These are phyloP conservation scores for Trametes cubensis DNA, from an alignment of 768 basidiomycete species.

Conservation along the genomic window DNA sequence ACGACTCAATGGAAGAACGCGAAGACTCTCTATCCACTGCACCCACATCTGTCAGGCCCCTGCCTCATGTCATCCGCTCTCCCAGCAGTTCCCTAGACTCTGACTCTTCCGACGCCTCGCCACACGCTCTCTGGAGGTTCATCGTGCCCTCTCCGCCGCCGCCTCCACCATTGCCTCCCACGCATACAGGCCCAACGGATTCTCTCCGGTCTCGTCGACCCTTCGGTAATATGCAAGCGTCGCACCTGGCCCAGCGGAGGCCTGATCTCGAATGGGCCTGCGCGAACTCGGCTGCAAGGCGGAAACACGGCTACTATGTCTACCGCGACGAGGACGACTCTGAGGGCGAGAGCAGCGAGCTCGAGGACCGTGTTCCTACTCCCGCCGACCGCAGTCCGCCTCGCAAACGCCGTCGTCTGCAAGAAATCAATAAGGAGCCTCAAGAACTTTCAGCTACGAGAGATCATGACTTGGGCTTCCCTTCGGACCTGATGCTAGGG, in stretches of 20 bases:
- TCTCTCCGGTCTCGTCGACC: background rate
- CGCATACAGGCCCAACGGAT: constrained; percentile 13
- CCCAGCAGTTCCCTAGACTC: constrained; percentile 16
- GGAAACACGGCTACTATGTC: constrained; percentile 27
- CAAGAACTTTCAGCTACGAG: constrained; percentile 9
- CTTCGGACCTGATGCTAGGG: constrained; percentile 35
- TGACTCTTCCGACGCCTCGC: constrained; percentile 17
- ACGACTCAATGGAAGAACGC: constrained; percentile 16
- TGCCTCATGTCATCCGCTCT: constrained; percentile 7
- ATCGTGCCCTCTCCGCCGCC: constrained; percentile 32
- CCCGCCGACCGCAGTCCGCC: background rate
- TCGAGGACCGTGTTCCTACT: background rate
- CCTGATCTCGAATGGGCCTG: constrained; percentile 51
- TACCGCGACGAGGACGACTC: constrained; percentile 27
- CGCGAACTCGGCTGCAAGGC: constrained; percentile 42
- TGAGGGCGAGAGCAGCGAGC: constrained; percentile 17
- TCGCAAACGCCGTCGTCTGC: background rate
- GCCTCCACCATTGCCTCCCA: constrained; percentile 11
- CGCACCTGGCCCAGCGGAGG: constrained; percentile 19
- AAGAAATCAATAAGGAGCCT: too few species aligned
- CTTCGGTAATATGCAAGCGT: background rate
- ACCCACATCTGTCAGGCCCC: constrained; percentile 12
- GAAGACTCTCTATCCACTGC: constrained; percentile 3
- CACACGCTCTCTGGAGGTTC: constrained; percentile 35
- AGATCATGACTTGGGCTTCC: constrained; percentile 29